A percentile compares a stretch with the other conserved stretches of the same genome.
These are phyloP conservation scores for Gossypium longicalyx DNA, from an alignment of 345 rosid species.

Conservation along the genomic window DNA sequence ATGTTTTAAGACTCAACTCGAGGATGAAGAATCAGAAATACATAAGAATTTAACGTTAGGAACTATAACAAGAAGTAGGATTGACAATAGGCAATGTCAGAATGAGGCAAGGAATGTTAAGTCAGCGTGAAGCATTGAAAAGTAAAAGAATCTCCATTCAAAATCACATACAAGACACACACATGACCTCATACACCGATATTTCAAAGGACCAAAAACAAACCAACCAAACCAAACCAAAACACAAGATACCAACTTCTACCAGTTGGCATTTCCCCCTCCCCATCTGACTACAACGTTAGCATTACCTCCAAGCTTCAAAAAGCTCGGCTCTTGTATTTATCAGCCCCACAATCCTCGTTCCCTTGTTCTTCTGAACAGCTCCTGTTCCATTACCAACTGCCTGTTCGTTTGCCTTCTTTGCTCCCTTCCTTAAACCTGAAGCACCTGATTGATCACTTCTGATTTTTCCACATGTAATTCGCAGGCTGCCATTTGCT, in stretches of 20 bases:
- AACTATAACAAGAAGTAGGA: not conserved
- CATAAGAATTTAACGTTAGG: not conserved
- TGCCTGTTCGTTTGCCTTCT: slow-evolving; percentile 32
- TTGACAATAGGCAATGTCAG: not conserved
- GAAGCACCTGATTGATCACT: slow-evolving; percentile 23
- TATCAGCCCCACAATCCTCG: slow-evolving; percentile 40
- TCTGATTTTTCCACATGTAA: slow-evolving; percentile 20
- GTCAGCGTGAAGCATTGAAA: not conserved
- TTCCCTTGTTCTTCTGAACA: slow-evolving; percentile 36
- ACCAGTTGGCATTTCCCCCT: slow-evolving; percentile 14
- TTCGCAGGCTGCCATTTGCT: slow-evolving; percentile 19
- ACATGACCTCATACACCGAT: not conserved
- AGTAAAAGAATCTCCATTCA: not conserved
- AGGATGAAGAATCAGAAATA: too few relatives aligned
- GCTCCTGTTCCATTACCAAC: slow-evolving; percentile 25
- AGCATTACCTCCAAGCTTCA: slow-evolving; percentile 68
- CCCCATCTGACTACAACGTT: not conserved
- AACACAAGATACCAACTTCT: slow-evolving; percentile 29
- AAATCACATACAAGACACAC: slow-evolving; percentile 10
- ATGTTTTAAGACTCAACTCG: not conserved
- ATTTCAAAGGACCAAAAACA: not conserved
- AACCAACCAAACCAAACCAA: not conserved
- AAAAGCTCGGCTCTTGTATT: slow-evolving; percentile 55
- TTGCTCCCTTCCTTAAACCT: slow-evolving; percentile 30
- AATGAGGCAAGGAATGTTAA: not conserved